A percentile compares a stretch with the other conserved stretches of the same genome.
These are phyloP conservation scores for Auricularia sp. DNA, from an alignment of 768 basidiomycete genomes.

Conservation along the genomic window DNA sequence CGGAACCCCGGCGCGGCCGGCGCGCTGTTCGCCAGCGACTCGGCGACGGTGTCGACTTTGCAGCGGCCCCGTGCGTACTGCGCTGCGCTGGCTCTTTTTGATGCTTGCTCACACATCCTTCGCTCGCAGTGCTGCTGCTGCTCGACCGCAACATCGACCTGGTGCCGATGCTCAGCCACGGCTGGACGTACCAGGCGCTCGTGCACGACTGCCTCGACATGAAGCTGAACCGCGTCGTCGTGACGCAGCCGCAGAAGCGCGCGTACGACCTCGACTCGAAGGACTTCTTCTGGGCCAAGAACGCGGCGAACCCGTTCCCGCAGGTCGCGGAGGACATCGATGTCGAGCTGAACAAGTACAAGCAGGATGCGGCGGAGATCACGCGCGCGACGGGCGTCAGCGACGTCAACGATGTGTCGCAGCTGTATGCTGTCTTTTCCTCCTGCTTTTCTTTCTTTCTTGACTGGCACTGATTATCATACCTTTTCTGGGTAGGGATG, in stretches of 20 bases:
- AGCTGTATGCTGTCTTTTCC: conserved; percentile 50
- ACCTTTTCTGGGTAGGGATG: conserved; percentile 44
- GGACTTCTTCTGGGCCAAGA: conserved; percentile 98
- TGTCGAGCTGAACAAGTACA: conserved; percentile 79
- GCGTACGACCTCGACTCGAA: conserved; percentile 95
- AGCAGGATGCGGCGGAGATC: conserved; percentile 93
- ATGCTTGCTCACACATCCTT: conserved; percentile 5
- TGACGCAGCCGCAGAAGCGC: conserved; percentile 57
- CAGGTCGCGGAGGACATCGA: conserved; percentile 98
- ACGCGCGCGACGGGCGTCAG: conserved; percentile 93
- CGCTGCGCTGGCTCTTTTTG: conserved; percentile 9
- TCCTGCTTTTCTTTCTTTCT: too few relatives aligned
- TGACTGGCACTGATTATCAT: too few relatives aligned
- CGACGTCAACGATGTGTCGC: conserved; percentile 89
- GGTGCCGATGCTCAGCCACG: conserved; percentile 86
- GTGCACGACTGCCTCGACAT: conserved; percentile 97
- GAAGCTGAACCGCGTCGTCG: conserved; percentile 88
- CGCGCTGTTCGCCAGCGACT: conserved; percentile 69
- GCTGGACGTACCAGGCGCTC: conserved; percentile 98
- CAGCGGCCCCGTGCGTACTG: conserved; percentile 66
- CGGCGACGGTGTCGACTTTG: conserved; percentile 73
- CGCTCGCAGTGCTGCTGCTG: conserved; percentile 67
- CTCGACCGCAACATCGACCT: conserved; percentile 93
- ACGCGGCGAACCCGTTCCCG: conserved; percentile 93
- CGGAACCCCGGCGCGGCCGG: conserved; percentile 32